Conservation (phyloP, 257 asterid genomes). For the Pogostemon cablin region DNA sequence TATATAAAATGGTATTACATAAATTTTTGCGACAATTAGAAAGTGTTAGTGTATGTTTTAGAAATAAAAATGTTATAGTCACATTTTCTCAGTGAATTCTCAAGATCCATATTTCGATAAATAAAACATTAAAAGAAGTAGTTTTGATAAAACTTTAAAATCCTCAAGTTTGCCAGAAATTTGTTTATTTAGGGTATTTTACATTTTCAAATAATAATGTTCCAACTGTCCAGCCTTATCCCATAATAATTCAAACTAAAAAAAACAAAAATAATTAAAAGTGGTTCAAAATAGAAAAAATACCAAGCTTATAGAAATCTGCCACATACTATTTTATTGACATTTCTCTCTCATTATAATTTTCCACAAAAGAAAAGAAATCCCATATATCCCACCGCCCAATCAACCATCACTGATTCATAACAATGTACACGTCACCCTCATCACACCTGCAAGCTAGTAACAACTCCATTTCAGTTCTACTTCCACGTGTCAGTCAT, state of each 20-base stretch:
- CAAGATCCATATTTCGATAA: no score
- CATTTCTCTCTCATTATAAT: not conserved
- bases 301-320: not conserved
- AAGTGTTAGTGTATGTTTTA: no score
- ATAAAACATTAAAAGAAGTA: no score
- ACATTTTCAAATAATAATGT: no score
- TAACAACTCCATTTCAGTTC: slow-evolving; percentile 29
- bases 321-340: slow-evolving; percentile 5
- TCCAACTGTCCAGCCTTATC: not conserved
- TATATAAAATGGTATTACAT: no score
- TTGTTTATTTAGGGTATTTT: no score
- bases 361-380: slow-evolving; percentile 23
- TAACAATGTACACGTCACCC: slow-evolving; percentile 31
- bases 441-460: slow-evolving; percentile 15
- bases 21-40: no score
- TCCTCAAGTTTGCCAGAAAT: no score
- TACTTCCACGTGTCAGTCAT: slow-evolving; percentile 33
- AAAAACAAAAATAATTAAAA: slow-evolving; percentile 1
- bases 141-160: no score
- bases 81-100: no score
- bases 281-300: not conserved
- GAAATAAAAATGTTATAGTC: no score
- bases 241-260: not conserved
- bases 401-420: slow-evolving; percentile 34
- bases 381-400: slow-evolving; percentile 39